Base-by-base conservation (phyloP, 2,329 filamentous ascomycete genomes). In the Lecanicillium sp. region DNA sequence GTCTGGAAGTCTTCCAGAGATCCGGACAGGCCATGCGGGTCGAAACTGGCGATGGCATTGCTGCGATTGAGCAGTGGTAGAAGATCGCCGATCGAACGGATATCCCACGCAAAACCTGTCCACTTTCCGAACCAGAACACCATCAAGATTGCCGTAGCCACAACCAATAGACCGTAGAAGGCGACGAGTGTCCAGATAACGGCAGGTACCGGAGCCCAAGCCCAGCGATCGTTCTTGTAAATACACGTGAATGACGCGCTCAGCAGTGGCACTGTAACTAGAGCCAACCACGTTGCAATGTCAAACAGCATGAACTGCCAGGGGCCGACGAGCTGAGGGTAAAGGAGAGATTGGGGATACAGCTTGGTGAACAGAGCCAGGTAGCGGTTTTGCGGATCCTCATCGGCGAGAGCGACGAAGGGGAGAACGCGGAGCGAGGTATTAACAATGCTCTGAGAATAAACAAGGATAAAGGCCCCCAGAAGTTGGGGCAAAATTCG, bases 71-170 rank as follows among this genome's bases (percentile, higher is more conserved):
- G 74, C 10, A 96, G 73, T 2, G 84, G 79, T 36, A 93, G 76
- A 30, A 95, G 70, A 61, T 96, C 90, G 3, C 87, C 90, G 7
- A 96, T 70, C 20, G 84, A 91, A 38, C 84, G 76, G 2, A 89
- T 78, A 60, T 95, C 89, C 90, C 90, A 96, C 59, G 85, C 77
- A 52, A 95, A 70, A 0, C 90, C 90, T 0, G 89, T 94, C 56
- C 74, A 75, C 24, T 77, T 73, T 19, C 73, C 67, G 46, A 76
- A 69, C 68, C 90, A 87, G 53, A 80, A 84, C n/a, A 80, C 54
- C 53, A 84, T 68, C 9, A 90, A 62, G 14, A 62, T 50, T 24
- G 51, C 54, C 2, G 80, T 64, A 1, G 83, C 79, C 6, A 78
- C 55, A 2, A 84, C 59, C 39, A 91, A 67, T 4, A 89, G 63